phyloP scores from a whole-genome alignment of 805 yeast genomes.

The Schizosaccharomyces pombe region DNA sequence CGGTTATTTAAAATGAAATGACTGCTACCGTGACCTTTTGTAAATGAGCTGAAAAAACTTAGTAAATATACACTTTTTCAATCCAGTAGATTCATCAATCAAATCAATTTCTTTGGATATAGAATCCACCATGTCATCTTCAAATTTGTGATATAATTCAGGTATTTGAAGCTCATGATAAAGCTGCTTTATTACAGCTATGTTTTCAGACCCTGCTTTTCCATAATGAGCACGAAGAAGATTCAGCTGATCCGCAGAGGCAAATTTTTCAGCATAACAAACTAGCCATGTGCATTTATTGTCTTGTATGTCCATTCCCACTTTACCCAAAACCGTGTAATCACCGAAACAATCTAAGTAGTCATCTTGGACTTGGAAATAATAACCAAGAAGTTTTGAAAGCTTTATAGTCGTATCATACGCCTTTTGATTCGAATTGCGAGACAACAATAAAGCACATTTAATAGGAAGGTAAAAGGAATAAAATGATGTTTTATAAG shows the following conservation, averaged over 20 bases:
- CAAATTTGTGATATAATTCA: background rate
- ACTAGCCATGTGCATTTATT: background rate
- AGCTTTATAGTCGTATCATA: background rate
- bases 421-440: background rate
- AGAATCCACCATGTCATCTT: background rate
- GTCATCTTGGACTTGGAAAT: conserved; percentile 1
- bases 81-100: background rate
- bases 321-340: background rate
- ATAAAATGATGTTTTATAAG: background rate
- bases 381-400: background rate
- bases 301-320: background rate
- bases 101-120: background rate
- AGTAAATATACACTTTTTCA: background rate
- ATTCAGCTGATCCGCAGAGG: background rate
- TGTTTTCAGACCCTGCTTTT: background rate
- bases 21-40: too few species aligned
- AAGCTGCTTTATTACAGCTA: background rate
- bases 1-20: too few species aligned
- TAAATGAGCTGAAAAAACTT: background rate
- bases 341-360: background rate
- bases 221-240: background rate
- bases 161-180: background rate
- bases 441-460: background rate
- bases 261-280: background rate
- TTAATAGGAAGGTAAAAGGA: background rate